phyloP scores from a whole-genome alignment of 768 basidiomycete species.

The Candolleomyces efflorescens region DNA sequence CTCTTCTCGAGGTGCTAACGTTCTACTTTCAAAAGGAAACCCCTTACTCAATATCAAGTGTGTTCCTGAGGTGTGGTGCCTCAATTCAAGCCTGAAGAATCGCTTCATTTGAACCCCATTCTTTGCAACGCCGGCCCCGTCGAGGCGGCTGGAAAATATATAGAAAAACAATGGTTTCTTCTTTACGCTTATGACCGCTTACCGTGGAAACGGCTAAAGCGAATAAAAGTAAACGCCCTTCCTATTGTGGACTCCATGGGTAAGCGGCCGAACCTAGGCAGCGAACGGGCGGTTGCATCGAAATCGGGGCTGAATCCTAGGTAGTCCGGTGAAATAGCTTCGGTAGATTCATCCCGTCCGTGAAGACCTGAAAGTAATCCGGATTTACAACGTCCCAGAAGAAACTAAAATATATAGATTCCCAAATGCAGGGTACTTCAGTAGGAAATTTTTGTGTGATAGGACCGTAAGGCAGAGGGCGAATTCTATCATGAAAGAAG shows the following conservation, averaged over 20 bases:
- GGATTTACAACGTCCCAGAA: constrained; percentile 3
- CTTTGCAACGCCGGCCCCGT: neutral
- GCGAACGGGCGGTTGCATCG: neutral
- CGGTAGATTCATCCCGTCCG: neutral
- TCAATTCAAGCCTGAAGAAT: neutral
- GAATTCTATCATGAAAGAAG: constrained; percentile 24
- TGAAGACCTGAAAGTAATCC: neutral
- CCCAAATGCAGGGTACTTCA: constrained; percentile 11
- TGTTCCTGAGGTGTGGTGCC: neutral
- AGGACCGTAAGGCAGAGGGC: constrained; percentile 3
- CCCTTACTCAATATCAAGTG: neutral
- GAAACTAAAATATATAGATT: neutral
- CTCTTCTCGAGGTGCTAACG: constrained; percentile 1
- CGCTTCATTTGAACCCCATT: neutral
- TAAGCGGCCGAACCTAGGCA: neutral
- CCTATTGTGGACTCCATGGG: neutral
- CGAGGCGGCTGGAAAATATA: neutral
- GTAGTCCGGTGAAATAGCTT: neutral
- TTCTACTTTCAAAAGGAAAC: neutral
- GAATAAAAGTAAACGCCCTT: neutral
- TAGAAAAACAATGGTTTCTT: neutral
- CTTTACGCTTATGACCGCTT: neutral
- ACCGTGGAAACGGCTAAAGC: neutral
- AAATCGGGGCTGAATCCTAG: neutral
- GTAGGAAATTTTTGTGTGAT: constrained; percentile 15